Evolutionary conservation across 345 rosid genomes (phyloP).

Genomic region (Litchi chinensis): DNA sequence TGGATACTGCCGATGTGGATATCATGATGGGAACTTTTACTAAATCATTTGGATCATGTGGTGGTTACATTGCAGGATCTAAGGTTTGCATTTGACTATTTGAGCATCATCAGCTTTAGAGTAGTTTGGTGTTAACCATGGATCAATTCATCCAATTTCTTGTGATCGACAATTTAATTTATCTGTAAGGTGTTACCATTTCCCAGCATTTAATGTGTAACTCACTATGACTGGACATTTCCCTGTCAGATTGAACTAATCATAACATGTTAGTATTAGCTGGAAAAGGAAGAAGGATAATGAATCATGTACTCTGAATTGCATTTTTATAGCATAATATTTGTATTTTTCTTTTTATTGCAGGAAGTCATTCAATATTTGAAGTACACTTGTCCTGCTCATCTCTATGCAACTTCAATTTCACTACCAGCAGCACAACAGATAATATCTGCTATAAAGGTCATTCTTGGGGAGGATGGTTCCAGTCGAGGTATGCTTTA

Average conservation of each 20-base stretch:
- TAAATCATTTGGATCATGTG: constrained; percentile 97
- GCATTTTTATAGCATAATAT: background rate
- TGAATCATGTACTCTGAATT: background rate
- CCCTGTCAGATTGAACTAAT: background rate
- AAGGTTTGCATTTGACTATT: constrained; percentile 50
- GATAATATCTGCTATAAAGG: constrained; percentile 80
- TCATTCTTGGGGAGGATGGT: constrained; percentile 95
- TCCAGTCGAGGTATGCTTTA: constrained; percentile 73
- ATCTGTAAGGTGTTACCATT: background rate
- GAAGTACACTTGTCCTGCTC: constrained; percentile 81
- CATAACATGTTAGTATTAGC: background rate
- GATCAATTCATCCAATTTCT: background rate
- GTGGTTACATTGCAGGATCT: constrained; percentile 96
- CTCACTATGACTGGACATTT: background rate
- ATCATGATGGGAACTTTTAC: constrained; percentile 99
- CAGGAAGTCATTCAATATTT: constrained; percentile 84
- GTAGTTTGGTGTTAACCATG: background rate
- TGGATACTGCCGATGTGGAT: constrained; percentile 89
- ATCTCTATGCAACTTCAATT: constrained; percentile 91
- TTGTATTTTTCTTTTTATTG: background rate
- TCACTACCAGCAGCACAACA: constrained; percentile 94
- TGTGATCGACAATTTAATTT: background rate
- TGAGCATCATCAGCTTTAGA: constrained; percentile 3
- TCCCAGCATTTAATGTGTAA: background rate
- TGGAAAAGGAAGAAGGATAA: background rate